A percentile compares a stretch with the other conserved stretches of the same genome.
These are phyloP conservation scores for Penicillium fimorum DNA, from an alignment of 495 filamentous ascomycete species.

Conservation along the genomic window DNA sequence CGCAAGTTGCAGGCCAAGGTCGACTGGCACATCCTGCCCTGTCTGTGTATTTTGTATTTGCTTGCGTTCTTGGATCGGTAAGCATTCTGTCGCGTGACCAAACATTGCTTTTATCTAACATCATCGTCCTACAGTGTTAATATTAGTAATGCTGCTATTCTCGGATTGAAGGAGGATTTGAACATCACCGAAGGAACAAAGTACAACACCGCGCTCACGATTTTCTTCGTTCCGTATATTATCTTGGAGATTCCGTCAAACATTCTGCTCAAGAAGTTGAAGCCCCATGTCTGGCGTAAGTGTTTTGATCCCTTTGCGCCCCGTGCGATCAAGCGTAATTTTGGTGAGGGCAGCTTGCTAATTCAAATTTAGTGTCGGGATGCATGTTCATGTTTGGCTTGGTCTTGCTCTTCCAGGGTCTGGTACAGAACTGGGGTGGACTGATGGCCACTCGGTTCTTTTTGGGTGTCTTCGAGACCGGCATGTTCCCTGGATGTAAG, in stretches of 20 bases:
- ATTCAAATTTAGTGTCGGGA: slow-evolving; percentile 46
- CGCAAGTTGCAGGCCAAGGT: slow-evolving; percentile 70
- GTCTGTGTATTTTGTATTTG: slow-evolving; percentile 78
- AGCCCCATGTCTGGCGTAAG: slow-evolving; percentile 74
- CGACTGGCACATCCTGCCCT: slow-evolving; percentile 78
- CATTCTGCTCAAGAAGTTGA: slow-evolving; percentile 76
- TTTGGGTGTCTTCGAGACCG: slow-evolving; percentile 82
- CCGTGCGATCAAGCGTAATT: background rate
- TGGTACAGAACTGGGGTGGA: slow-evolving; percentile 75
- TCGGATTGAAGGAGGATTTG: slow-evolving; percentile 64
- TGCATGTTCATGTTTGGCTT: slow-evolving; percentile 87
- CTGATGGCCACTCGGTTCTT: slow-evolving; percentile 83
- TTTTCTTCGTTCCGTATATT: slow-evolving; percentile 94
- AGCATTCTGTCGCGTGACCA: slow-evolving; percentile 10
- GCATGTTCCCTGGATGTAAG: slow-evolving; percentile 76
- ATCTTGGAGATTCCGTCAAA: slow-evolving; percentile 87
- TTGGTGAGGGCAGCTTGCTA: slow-evolving; percentile 1
- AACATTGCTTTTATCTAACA: slow-evolving; percentile 10
- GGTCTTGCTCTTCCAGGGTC: slow-evolving; percentile 72
- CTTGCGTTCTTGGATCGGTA: slow-evolving; percentile 85
- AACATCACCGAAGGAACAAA: slow-evolving; percentile 53
- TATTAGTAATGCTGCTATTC: slow-evolving; percentile 63
- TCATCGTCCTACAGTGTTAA: slow-evolving; percentile 50
- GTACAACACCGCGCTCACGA: slow-evolving; percentile 77
- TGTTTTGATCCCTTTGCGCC: background rate